A percentile compares a stretch with the other conserved stretches of the same genome.
Evolutionary conservation across 208 protist genomes (phyloP).

Genomic region (Herpetomonas tarakana): DNA sequence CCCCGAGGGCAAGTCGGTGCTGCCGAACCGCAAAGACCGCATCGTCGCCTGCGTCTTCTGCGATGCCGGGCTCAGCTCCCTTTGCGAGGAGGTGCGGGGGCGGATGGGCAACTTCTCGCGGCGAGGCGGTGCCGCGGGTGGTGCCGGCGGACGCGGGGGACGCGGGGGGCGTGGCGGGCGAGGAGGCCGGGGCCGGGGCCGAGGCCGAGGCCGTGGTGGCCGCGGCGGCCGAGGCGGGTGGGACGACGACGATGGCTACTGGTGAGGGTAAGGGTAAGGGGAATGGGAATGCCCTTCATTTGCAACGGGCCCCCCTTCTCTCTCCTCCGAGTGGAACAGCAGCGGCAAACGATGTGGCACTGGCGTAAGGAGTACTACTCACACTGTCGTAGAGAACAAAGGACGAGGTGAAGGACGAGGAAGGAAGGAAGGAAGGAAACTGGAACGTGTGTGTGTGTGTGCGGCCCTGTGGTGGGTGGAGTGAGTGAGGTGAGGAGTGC

Average conservation of each 20-base stretch:
- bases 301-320: too few relatives aligned
- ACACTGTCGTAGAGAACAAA: too few relatives aligned
- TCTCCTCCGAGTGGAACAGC: too few relatives aligned
- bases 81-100: constrained; percentile 76
- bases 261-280: too few relatives aligned
- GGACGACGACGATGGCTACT: constrained; percentile 11
- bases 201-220: constrained; percentile 20
- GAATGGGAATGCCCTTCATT: too few relatives aligned
- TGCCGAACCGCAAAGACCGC: constrained; percentile 71
- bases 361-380: too few relatives aligned
- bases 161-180: constrained; percentile 20
- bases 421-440: too few relatives aligned
- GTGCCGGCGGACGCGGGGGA: constrained; percentile 22
- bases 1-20: constrained; percentile 72
- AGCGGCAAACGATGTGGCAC: too few relatives aligned
- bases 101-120: constrained; percentile 59
- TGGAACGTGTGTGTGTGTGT: too few relatives aligned
- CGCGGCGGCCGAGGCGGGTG: constrained; percentile 2
- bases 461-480: too few relatives aligned
- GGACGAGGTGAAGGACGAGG: too few relatives aligned
- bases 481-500: too few relatives aligned
- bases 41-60: constrained; percentile 82
- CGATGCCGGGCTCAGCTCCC: constrained; percentile 42
- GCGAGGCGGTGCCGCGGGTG: constrained; percentile 18
- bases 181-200: constrained; percentile 17